These are phyloP conservation scores for Pascua sp. DNA, from an alignment of 1,284 basidiomycete species.

Conservation along the genomic window DNA sequence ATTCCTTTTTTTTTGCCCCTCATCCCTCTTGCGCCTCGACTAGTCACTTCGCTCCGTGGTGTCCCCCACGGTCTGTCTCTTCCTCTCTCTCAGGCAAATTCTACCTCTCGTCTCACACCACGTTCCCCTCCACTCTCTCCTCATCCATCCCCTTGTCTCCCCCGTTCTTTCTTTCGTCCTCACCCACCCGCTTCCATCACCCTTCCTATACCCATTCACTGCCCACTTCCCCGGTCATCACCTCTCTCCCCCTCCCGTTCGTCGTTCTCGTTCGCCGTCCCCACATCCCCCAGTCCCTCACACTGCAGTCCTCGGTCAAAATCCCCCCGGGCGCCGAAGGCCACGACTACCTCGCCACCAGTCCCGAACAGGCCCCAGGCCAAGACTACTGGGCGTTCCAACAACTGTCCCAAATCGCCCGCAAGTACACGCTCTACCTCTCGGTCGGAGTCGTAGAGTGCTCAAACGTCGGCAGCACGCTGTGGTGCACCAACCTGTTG, in stretches of 20 bases:
- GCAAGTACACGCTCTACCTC: constrained; percentile 53
- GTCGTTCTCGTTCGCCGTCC: not conserved
- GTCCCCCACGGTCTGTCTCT: no score
- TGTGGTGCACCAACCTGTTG: constrained; percentile 68
- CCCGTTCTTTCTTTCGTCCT: no score
- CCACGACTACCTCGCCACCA: constrained; percentile 17
- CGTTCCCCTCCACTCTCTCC: no score
- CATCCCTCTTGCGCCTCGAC: no score
- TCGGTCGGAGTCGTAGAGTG: constrained; percentile 68
- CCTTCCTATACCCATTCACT: not conserved
- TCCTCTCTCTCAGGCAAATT: no score
- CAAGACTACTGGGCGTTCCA: constrained; percentile 24
- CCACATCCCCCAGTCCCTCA: not conserved
- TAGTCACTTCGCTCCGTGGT: no score
- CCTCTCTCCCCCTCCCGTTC: not conserved
- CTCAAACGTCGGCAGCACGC: constrained; percentile 57
- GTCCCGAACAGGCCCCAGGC: constrained; percentile 2
- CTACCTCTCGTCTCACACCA: no score
- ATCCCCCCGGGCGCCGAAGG: constrained; percentile 23
- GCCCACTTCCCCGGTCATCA: not conserved
- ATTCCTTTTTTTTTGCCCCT: no score
- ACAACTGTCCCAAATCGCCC: constrained; percentile 21
- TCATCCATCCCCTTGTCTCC: no score
- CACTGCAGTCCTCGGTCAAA: constrained; percentile 18
- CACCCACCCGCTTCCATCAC: no score